Evolutionary conservation across 805 yeast genomes (phyloP).

Genomic region (Candida mattraensis): DNA sequence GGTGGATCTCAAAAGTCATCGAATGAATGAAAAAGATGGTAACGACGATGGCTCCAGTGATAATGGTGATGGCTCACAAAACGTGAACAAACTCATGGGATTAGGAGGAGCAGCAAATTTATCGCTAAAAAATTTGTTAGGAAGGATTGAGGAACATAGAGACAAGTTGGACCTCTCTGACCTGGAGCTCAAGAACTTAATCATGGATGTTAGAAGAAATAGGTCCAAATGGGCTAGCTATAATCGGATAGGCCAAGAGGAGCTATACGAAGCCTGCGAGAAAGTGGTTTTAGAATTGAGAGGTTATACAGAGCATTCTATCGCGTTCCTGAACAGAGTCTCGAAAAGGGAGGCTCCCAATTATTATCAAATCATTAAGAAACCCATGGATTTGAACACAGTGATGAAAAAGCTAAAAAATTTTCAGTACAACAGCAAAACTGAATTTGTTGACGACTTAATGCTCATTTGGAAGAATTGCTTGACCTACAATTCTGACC

Average conservation of each 20-base stretch:
- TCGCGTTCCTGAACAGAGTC: slow-evolving; percentile 94
- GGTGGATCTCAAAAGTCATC: slow-evolving; percentile 22
- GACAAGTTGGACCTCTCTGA: slow-evolving; percentile 77
- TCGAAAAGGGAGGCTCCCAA: slow-evolving; percentile 98
- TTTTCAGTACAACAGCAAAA: slow-evolving; percentile 79
- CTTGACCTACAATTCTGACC: slow-evolving; percentile 89
- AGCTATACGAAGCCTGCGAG: slow-evolving; percentile 95
- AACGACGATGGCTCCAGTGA: slow-evolving; percentile 14
- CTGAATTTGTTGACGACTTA: slow-evolving; percentile 91
- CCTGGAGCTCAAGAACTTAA: slow-evolving; percentile 75
- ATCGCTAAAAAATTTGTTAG: slow-evolving; percentile 76
- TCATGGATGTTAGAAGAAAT: slow-evolving; percentile 91
- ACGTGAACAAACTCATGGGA: slow-evolving; percentile 31
- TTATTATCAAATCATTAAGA: slow-evolving; percentile 83
- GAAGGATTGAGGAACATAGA: slow-evolving; percentile 75
- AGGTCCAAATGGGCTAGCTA: slow-evolving; percentile 98
- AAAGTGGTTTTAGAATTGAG: slow-evolving; percentile 88
- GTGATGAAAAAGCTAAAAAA: slow-evolving; percentile 86
- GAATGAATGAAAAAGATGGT: slow-evolving; percentile 14
- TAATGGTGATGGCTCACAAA: slow-evolving; percentile 24
- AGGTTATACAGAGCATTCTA: slow-evolving; percentile 92
- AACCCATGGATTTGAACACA: slow-evolving; percentile 95
- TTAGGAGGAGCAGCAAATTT: slow-evolving; percentile 68
- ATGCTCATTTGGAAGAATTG: slow-evolving; percentile 97
- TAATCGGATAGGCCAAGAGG: slow-evolving; percentile 95